Evolutionary conservation across 139 green algal genomes (phyloP), one percentile per base, ranked within the genome.

Genomic region (Desmodesmus armatus): DNA sequence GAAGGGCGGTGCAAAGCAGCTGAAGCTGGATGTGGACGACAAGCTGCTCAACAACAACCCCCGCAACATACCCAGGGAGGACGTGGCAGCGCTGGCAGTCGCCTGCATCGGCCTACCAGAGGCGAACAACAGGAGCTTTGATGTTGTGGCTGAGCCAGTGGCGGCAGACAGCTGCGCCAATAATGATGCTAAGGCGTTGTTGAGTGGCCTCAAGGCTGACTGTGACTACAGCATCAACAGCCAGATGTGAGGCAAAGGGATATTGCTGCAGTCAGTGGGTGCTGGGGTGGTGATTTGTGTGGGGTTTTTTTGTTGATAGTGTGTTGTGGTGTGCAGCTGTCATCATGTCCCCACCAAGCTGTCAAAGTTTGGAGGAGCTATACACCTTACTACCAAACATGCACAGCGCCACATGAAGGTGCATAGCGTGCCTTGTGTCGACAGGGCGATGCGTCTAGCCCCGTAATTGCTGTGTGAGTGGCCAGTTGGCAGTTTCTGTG

Each of bases 11-110:
- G 43, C 95, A 75, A 86, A 92, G 67, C 78, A 96, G 85, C 85
- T 98, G 23, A 29, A 93, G 31, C 3, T 98, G 17, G 94, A 88
- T 23, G 93, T 97, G 39, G 95, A 98, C 75, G 95, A 98, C 87
- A 85, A 85, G 67, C 84, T 98, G 72, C 73, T 96, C 21, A 87
- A 87, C 41, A 37, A 63, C 41, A 73, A 85, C 37, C 63, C 82
- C 25, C 83, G 87, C 78, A 83, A 55, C 73, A 94, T 98, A 49
- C 94, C 95, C 0, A 89, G 95, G 1, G 95, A 74, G 1, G 95
- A 98, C 80, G 95, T 98, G 44, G 95, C 95, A 43, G 51, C 80
- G 9, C 55, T 86, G 37, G 80, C 80, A 11, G 67, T 86, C 9
- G 80, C 69, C 47, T 86, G 80, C 80, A 71, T 86, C 2, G 69